Base-by-base conservation (phyloP, 2,329 filamentous ascomycete species). In the Zymoseptoria ardabiliae region DNA sequence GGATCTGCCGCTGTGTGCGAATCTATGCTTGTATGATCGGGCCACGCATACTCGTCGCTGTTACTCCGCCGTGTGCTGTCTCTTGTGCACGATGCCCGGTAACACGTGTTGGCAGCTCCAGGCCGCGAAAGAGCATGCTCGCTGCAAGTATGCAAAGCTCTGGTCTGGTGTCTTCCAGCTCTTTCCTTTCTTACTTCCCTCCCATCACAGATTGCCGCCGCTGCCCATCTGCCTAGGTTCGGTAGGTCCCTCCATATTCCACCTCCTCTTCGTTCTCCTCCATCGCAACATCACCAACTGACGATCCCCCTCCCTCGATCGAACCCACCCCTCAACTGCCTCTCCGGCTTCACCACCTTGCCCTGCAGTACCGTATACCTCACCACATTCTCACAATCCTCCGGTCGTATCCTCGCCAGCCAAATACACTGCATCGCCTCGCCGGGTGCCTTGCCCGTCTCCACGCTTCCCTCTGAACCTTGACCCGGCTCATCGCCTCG, bases 371-470 rank as follows among this genome's bases (percentile, higher is more conserved):
- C 82, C 0, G 94, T 97, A 72, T 89, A 97, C 70, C 85, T 82
- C 50, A 99, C 85, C 61, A 99, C 85, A 64, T 94, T 95, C 80
- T 97, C 92, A 70, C 91, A 96, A 71, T 97, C 91, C 76, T 95
- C 89, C 0, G 93, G 93, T 70, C 79, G 77, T 19, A 97, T 86
- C 59, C 93, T 80, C 20, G 90, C 93, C 52, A 97, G 79, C 93
- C 93, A 97, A 67, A 97, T 95, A 63, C 92, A 93, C 78, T 97
- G 92, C 52, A 84, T 86, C 1, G 91, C 92, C 58, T 79, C 72
- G 48, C 68, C 68, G 23, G 76, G 75, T 50, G 74, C 72, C 56
- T 76, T 76, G 53, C 68, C 69, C 55, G 68, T 73, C 35, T 45
- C 35, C 58, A 70, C 69, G 61, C 74, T 19, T 55, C 75, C 65